Conservation (phyloP, 192 early-diverging fungal species). For the Jimgerdemannia flammicorona region DNA sequence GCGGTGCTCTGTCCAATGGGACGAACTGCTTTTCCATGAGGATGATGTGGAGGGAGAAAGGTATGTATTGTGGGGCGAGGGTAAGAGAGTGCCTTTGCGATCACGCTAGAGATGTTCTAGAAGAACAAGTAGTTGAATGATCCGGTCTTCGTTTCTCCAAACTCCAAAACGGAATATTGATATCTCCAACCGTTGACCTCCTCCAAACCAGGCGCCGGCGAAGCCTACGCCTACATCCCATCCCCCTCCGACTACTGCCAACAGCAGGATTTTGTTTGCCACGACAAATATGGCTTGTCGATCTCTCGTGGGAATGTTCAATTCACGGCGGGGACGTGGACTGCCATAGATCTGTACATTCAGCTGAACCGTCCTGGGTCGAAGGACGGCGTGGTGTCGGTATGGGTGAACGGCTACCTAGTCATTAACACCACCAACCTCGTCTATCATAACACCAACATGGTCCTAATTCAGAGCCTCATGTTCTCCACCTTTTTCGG, state of each 20-base stretch:
- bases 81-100: background rate
- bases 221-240: conserved; percentile 47
- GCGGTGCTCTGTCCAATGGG: conserved; percentile 39
- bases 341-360: conserved; percentile 37
- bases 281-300: conserved; percentile 45
- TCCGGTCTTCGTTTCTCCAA: background rate
- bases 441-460: conserved; percentile 32
- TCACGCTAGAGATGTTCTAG: background rate
- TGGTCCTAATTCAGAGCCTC: conserved; percentile 37
- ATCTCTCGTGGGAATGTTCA: conserved; percentile 43
- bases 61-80: background rate
- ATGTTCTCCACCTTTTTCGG: conserved; percentile 55
- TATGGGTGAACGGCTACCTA: conserved; percentile 37
- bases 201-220: conserved; percentile 2
- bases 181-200: background rate
- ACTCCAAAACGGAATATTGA: background rate
- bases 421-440: conserved; percentile 31
- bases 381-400: conserved; percentile 35
- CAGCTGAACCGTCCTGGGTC: conserved; percentile 28
- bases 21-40: conserved; percentile 44
- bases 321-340: conserved; percentile 35
- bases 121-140: too few relatives aligned
- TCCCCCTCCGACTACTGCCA: conserved; percentile 31
- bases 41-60: conserved; percentile 43
- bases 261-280: conserved; percentile 27